Percentiles rank a stretch among this genome's conserved stretches.
phyloP scores from a whole-genome alignment of 768 basidiomycete species.

The Brasilioporus rufonigricans region DNA sequence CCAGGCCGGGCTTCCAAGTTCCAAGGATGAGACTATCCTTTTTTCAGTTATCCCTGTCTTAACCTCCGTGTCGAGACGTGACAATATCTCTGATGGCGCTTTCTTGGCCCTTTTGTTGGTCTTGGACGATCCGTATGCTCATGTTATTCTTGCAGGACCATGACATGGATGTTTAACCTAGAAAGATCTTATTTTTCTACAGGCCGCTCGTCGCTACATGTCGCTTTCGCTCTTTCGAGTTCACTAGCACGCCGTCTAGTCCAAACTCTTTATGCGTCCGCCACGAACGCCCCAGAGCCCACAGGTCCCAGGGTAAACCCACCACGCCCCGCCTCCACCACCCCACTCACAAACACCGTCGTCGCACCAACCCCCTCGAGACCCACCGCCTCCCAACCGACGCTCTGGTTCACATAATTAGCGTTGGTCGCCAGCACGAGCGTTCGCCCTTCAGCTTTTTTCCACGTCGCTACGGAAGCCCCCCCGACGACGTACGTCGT shows the following conservation, averaged over 20 bases:
- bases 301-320: slow-evolving; percentile 27
- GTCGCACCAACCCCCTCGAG: slow-evolving; percentile 13
- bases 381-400: slow-evolving; percentile 34
- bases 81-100: not conserved
- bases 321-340: not conserved
- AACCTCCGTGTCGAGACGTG: slow-evolving; percentile 25
- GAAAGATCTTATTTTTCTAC: too few relatives aligned
- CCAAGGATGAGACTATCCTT: slow-evolving; percentile 20
- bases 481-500: slow-evolving; percentile 38
- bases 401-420: slow-evolving; percentile 36
- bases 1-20: not conserved
- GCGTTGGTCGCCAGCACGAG: slow-evolving; percentile 58
- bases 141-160: not conserved
- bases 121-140: not conserved
- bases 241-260: too few relatives aligned
- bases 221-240: not conserved
- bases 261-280: not conserved
- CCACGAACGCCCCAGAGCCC: slow-evolving; percentile 22
- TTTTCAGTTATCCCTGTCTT: slow-evolving; percentile 34
- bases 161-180: not conserved
- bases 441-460: slow-evolving; percentile 31
- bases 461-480: slow-evolving; percentile 53
- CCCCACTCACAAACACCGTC: slow-evolving; percentile 17
- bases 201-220: too few relatives aligned
- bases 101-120: not conserved